Evolutionary conservation across 768 basidiomycete genomes (phyloP), one percentile per base, ranked within the genome.

Genomic region (Naematelia encephala): DNA sequence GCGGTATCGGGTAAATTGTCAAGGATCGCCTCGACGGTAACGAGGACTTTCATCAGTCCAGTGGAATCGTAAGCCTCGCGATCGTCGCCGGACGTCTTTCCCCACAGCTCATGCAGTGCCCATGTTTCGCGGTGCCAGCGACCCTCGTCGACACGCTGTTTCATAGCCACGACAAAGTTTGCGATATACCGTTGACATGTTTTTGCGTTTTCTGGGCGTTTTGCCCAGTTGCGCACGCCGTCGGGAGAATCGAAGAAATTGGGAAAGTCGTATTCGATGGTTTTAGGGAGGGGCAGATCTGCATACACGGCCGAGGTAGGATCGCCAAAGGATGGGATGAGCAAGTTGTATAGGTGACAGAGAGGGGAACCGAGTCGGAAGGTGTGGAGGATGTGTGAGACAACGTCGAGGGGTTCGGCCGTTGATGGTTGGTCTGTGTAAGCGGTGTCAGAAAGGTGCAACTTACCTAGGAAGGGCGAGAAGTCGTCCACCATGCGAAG

Each of bases 301-400:
- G 61, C 51, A 30, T 60, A 73, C 14, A 72, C 27, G 11, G 61
- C 30, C 12, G 66, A 66, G 10, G 60, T 34, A 14, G 60, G 65
- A 30, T 66, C 57, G 45, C 59, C 57, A 59, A 78, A 71, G 28
- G 76, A 68, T 39, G 78, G 77, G 45, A 74, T 69, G 56, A 97
- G 86, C 76, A 88, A 86, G 79, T 99, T 94, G 82, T 90, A 94
- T 68, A 99, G 86, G 81, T 89, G 96, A 80, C 91, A 94, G 67
- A 98, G 87, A 46, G 92, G 87, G 49, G 90, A 86, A 59, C 96
- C 96, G 30, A 91, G 84, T 43, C 91, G 86, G 79, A 99, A 89
- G 74, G 89, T 86, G 73, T 91, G 89, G 87, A 93, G 94, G 51
- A 97, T 85, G 76, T 91, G 90, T 48, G 88, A 87, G 69, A 99